phyloP scores from a whole-genome alignment of 306 rosid genomes.

The Corylus americana region DNA sequence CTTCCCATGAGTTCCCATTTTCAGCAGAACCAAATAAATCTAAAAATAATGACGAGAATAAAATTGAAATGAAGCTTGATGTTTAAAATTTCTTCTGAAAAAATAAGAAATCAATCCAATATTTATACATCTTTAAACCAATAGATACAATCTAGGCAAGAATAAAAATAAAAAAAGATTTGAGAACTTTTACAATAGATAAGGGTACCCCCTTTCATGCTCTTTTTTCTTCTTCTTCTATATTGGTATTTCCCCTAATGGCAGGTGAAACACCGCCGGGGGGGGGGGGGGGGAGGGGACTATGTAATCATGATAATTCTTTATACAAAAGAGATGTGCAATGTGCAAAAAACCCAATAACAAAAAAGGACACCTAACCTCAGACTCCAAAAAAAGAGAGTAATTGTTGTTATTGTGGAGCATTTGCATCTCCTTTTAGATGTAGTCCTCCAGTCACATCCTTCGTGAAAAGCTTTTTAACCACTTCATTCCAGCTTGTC shows the following conservation, averaged over 20 bases:
- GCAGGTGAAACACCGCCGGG: background rate
- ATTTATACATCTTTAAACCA: background rate
- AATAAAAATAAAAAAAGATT: background rate
- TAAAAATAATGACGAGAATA: background rate
- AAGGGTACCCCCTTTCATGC: background rate
- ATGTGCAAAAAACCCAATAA: background rate
- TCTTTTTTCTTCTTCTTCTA: too few relatives aligned
- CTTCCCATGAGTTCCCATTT: too few relatives aligned
- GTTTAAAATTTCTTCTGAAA: background rate
- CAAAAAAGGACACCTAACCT: conserved; percentile 11
- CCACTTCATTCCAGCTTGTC: conserved; percentile 72
- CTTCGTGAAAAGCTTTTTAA: conserved; percentile 59
- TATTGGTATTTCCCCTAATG: background rate
- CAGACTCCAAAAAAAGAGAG: background rate
- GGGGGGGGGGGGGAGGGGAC: too few relatives aligned
- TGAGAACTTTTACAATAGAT: too few relatives aligned
- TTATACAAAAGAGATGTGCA: conserved; percentile 16
- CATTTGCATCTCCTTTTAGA: conserved; percentile 29
- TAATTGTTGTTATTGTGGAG: conserved; percentile 29
- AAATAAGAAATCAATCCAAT: background rate
- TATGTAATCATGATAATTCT: conserved; percentile 9
- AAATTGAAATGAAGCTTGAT: background rate
- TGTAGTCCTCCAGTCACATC: conserved; percentile 32
- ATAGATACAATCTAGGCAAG: background rate
- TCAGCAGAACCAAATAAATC: too few relatives aligned